These are phyloP conservation scores for Magnaporthiopsis rhizophila DNA, from an alignment of 2,329 filamentous ascomycete species.

Conservation along the genomic window DNA sequence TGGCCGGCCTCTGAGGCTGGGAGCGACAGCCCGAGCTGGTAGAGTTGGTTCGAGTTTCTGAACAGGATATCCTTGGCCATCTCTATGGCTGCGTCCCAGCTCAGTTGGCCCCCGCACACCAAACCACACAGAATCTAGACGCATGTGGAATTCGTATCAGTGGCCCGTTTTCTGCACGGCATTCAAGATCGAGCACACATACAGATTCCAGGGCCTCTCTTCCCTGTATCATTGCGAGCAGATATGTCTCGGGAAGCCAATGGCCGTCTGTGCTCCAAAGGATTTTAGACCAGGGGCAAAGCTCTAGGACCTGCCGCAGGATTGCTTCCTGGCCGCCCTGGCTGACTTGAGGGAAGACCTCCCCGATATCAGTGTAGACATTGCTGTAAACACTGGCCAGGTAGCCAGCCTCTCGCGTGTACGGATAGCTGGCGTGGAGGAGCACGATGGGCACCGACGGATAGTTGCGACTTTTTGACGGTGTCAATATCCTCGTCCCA, in stretches of 20 bases:
- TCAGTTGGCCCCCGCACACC: conserved; percentile 55
- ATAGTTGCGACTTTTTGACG: conserved; percentile 40
- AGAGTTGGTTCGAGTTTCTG: conserved; percentile 68
- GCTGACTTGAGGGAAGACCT: conserved; percentile 73
- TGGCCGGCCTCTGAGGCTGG: conserved; percentile 11
- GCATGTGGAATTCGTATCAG: conserved; percentile 6
- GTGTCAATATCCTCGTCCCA: not conserved
- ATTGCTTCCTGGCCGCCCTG: conserved; percentile 66
- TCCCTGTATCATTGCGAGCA: conserved; percentile 64
- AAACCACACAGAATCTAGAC: conserved; percentile 56
- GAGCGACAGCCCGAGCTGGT: conserved; percentile 48
- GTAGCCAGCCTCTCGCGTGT: conserved; percentile 70
- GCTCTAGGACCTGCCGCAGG: conserved; percentile 64
- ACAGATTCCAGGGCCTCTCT: conserved; percentile 62
- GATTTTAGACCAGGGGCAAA: conserved; percentile 67
- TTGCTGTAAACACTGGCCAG: conserved; percentile 70
- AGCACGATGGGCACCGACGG: conserved; percentile 66
- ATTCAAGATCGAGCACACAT: conserved; percentile 13
- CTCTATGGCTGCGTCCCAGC: conserved; percentile 51
- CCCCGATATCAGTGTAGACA: conserved; percentile 74
- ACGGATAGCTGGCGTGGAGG: conserved; percentile 75
- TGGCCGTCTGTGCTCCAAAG: conserved; percentile 77
- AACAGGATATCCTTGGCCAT: conserved; percentile 65
- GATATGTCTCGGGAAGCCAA: conserved; percentile 70
- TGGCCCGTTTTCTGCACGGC: not conserved